A percentile compares a stretch with the other conserved stretches of the same genome.
These are phyloP conservation scores for Oligophagozyma castellii DNA, from an alignment of 1,139 yeast genomes.

Conservation along the genomic window DNA sequence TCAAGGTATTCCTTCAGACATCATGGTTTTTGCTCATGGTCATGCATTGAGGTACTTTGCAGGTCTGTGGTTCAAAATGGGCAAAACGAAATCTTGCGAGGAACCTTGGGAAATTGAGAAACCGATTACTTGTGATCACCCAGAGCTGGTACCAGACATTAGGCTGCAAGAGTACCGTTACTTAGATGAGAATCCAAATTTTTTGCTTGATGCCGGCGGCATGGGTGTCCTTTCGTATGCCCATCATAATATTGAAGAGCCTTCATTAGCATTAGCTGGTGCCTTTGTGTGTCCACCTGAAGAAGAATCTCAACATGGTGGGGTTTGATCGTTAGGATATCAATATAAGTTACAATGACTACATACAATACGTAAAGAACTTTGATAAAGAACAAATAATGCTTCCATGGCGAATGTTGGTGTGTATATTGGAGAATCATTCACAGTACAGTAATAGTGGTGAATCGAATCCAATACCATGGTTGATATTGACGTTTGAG, in stretches of 20 bases:
- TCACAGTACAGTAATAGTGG: too few species aligned
- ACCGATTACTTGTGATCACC: constrained; percentile 16
- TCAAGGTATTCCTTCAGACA: constrained; percentile 46
- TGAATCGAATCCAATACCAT: too few species aligned
- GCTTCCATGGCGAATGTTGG: too few species aligned
- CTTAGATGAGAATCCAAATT: constrained; percentile 48
- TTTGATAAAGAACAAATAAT: too few species aligned
- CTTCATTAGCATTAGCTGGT: constrained; percentile 70
- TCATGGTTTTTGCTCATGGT: constrained; percentile 82
- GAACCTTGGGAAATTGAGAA: constrained; percentile 14
- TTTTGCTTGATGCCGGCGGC: constrained; percentile 88
- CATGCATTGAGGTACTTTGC: constrained; percentile 84
- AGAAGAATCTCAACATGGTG: constrained; percentile 26
- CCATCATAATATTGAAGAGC: constrained; percentile 72
- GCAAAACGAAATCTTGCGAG: constrained; percentile 20
- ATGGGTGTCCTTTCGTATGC: constrained; percentile 86
- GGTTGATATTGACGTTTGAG: too few species aligned
- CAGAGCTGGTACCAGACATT: constrained; percentile 24
- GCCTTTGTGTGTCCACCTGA: constrained; percentile 65
- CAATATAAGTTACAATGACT: too few species aligned
- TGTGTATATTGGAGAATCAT: too few species aligned
- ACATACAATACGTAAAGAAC: too few species aligned
- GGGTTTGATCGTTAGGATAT: too few species aligned
- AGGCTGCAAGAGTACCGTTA: constrained; percentile 22
- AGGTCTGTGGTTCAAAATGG: constrained; percentile 59